Evolutionary conservation across 495 filamentous ascomycete species (phyloP), one percentile per base, ranked within the genome.

Genomic region (Podospora conica): DNA sequence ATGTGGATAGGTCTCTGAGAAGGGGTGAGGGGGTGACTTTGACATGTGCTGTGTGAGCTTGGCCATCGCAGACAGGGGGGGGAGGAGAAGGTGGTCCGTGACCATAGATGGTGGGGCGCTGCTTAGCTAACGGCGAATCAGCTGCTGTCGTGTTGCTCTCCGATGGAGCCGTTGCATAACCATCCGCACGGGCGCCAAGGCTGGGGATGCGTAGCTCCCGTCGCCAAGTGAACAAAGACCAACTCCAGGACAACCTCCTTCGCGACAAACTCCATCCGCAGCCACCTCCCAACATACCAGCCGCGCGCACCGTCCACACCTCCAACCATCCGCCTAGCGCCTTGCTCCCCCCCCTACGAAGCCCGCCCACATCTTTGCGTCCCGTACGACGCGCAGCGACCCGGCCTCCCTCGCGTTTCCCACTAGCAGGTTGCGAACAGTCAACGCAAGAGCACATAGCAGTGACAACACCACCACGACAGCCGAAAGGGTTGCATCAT

Each of bases 401-500:
- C 40, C 18, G 40, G 40, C 15, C 40, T n/a, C 15, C 40, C 40
- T 48, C 40, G 40, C 40, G 40, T n/a, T 48, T 48, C 40, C 40
- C 40, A 15, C 53, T 18, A 11, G 61, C 23, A 54, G 61, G 23
- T 31, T 22, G 11, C 12, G 10, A 40, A 27, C 12, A 53, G 15
- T n/a, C n/a, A n/a, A n/a, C n/a, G n/a, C n/a, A 21, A 60, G 58
- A 20, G 18, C 31, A 31, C 18, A 53, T 9, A 31, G 11, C 29
- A 22, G 40, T 20, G 15, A 53, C 59, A 25, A 53, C 59, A 23
- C 53, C 48, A 31, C 24, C 55, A 24, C 55, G 21, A 60, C 5
- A 60, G 27, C 24, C 61, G 48, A 18, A 27, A 66, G 21, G 22
- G 28, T 57, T 20, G 33, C 58, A 68, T 68, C 66, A 68, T 68